A percentile compares a stretch with the other conserved stretches of the same genome.
Evolutionary conservation across 345 rosid species (phyloP).

Genomic region (Salix viminalis): DNA sequence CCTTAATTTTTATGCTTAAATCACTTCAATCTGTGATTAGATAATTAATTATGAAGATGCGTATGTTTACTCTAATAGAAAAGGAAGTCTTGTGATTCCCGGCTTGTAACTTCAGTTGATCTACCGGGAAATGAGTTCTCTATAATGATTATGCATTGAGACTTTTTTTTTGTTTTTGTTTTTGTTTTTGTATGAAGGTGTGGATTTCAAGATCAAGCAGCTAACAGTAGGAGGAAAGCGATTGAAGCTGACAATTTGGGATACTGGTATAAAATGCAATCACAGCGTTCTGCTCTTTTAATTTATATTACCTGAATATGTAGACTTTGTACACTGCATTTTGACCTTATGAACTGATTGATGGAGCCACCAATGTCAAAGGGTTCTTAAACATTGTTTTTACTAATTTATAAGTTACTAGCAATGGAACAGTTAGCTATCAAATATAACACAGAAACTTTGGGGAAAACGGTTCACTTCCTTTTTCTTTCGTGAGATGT

Average conservation of each 20-base stretch:
- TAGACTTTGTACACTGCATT: neutral
- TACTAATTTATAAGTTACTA: neutral
- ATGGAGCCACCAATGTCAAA: neutral
- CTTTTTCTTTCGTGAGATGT: neutral
- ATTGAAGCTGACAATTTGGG: constrained; percentile 94
- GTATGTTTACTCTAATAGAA: neutral
- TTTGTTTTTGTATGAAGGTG: constrained; percentile 44
- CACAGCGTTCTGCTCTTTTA: neutral
- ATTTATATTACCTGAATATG: neutral
- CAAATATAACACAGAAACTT: neutral
- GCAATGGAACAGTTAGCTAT: constrained; percentile 16
- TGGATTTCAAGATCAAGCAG: constrained; percentile 94
- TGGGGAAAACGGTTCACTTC: neutral
- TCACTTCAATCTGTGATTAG: neutral
- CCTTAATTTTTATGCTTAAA: neutral
- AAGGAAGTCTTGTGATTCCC: neutral
- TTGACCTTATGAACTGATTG: neutral
- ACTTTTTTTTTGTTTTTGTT: neutral
- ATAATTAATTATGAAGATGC: no score
- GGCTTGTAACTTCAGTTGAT: neutral
- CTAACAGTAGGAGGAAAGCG: constrained; percentile 73
- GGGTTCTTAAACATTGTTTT: neutral
- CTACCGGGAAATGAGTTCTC: neutral
- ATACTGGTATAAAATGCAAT: constrained; percentile 55
- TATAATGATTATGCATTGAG: neutral